A percentile compares a stretch with the other conserved stretches of the same genome.
phyloP scores from a whole-genome alignment of 768 basidiomycete species.

The Pholiota molesta region DNA sequence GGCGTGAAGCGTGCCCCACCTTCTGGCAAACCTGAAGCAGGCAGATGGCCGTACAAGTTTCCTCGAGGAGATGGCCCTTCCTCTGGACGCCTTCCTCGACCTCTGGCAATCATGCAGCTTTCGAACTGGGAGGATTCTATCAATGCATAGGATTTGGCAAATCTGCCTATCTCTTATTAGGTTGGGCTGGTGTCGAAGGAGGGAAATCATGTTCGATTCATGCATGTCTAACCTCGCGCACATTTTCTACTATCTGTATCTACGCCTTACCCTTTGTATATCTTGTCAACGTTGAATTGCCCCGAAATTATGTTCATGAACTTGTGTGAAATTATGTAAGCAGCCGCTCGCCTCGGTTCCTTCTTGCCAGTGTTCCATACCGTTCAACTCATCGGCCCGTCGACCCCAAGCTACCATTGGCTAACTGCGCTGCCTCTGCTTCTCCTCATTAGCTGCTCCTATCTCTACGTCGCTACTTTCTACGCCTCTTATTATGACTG shows the following conservation, averaged over 20 bases:
- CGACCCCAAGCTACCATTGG: too few relatives aligned
- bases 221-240: neutral
- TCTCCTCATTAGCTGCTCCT: too few relatives aligned
- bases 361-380: too few relatives aligned
- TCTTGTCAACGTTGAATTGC: neutral
- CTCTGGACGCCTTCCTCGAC: slow-evolving; percentile 3
- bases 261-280: too few relatives aligned
- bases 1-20: neutral
- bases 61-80: neutral
- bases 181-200: neutral
- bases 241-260: too few relatives aligned
- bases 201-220: neutral
- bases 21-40: neutral
- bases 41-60: slow-evolving; percentile 4
- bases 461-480: neutral
- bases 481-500: neutral
- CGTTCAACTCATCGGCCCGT: too few relatives aligned
- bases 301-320: neutral
- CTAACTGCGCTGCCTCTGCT: too few relatives aligned
- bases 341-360: neutral
- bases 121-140: slow-evolving; percentile 1
- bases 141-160: neutral
- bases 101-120: neutral
- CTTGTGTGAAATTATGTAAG: neutral
- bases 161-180: neutral